Evolutionary conservation across 495 filamentous ascomycete genomes (phyloP).

Genomic region (Thozetella sp.): DNA sequence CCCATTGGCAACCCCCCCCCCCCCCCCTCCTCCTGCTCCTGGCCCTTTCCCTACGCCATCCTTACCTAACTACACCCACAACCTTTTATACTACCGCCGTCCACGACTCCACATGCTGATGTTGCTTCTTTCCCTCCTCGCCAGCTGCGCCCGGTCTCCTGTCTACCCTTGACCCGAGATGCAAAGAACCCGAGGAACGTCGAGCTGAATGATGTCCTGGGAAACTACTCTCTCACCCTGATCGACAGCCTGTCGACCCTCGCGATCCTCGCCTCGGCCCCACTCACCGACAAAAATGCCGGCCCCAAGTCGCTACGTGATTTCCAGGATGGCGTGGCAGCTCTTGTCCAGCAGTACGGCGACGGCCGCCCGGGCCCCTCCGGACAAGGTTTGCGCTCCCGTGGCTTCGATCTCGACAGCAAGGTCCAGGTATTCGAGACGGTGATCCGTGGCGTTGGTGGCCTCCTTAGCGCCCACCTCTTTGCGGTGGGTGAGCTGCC

Average conservation of each 20-base stretch:
- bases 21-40: too few relatives aligned
- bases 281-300: slow-evolving; percentile 43
- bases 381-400: slow-evolving; percentile 71
- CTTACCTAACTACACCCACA: too few relatives aligned
- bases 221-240: slow-evolving; percentile 94
- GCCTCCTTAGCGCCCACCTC: slow-evolving; percentile 87
- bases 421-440: slow-evolving; percentile 99
- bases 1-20: too few relatives aligned
- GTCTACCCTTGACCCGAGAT: slow-evolving; percentile 81
- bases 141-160: slow-evolving; percentile 82
- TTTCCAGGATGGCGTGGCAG: slow-evolving; percentile 79
- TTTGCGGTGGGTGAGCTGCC: slow-evolving; percentile 90
- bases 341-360: slow-evolving; percentile 84
- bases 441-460: slow-evolving; percentile 91
- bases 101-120: too few relatives aligned
- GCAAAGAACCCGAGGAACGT: slow-evolving; percentile 76
- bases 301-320: slow-evolving; percentile 65
- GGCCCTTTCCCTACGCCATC: too few relatives aligned
- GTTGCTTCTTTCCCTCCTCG: not conserved
- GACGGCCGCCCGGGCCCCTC: slow-evolving; percentile 72
- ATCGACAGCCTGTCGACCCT: slow-evolving; percentile 94
- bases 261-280: slow-evolving; percentile 81
- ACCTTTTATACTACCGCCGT: too few relatives aligned
- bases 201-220: slow-evolving; percentile 92
- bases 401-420: slow-evolving; percentile 93